These are phyloP conservation scores for Scytalidium lignicola DNA, from an alignment of 2,329 filamentous ascomycete genomes.

Conservation along the genomic window DNA sequence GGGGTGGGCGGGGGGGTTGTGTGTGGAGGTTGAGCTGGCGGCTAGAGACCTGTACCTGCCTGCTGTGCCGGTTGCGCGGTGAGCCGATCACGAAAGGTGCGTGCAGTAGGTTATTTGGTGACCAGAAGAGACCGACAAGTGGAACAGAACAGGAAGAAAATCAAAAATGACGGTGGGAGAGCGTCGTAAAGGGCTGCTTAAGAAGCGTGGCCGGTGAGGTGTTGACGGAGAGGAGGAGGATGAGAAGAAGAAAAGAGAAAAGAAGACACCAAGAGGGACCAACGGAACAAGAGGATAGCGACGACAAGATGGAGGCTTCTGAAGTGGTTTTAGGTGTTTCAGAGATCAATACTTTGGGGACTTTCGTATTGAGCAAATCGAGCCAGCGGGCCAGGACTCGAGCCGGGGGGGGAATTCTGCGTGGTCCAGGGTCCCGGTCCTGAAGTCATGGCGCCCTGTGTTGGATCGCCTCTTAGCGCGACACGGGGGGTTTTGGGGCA, in stretches of 20 bases:
- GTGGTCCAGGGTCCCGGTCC: background rate
- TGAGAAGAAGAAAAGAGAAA: conserved; percentile 7
- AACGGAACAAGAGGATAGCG: conserved; percentile 17
- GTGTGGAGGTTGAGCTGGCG: background rate
- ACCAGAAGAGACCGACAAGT: conserved; percentile 3
- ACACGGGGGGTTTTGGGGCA: conserved; percentile 6
- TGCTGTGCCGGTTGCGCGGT: background rate
- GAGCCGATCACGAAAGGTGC: background rate
- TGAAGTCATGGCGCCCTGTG: background rate
- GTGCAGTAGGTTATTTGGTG: background rate
- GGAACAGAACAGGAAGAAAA: conserved; percentile 11
- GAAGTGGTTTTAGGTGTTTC: conserved; percentile 17
- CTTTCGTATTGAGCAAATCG: background rate
- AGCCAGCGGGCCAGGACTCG: conserved; percentile 1
- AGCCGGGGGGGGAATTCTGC: background rate
- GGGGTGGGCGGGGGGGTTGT: conserved; percentile 7
- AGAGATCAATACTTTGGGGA: conserved; percentile 12
- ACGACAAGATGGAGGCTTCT: conserved; percentile 11
- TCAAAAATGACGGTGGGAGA: conserved; percentile 10
- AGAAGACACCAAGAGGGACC: conserved; percentile 6
- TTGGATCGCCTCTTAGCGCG: conserved; percentile 5
- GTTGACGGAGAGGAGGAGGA: conserved; percentile 6
- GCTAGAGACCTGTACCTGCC: background rate
- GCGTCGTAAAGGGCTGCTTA: background rate
- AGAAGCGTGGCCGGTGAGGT: background rate